phyloP scores from a whole-genome alignment of 2,329 filamentous ascomycete species.

The Alternaria sp. region DNA sequence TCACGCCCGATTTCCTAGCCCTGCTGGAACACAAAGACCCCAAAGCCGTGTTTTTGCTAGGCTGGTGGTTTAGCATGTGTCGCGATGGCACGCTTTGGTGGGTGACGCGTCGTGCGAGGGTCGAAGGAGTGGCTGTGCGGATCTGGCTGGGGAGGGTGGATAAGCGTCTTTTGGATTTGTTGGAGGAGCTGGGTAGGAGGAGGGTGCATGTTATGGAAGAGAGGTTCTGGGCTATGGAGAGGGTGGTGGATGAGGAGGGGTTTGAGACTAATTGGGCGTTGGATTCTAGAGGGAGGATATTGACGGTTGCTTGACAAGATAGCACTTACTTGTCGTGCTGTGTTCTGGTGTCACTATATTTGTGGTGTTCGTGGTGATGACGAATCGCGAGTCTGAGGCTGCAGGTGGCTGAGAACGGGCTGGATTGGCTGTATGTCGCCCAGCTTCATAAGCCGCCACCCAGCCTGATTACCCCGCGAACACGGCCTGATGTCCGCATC shows the following conservation, averaged over 20 bases:
- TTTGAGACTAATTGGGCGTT: background rate
- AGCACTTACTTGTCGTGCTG: too few species aligned
- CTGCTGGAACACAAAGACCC: constrained; percentile 61
- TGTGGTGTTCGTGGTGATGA: too few species aligned
- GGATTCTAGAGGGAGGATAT: background rate
- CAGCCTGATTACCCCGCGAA: too few species aligned
- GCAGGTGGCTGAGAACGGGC: too few species aligned
- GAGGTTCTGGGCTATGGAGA: background rate
- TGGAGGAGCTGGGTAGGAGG: constrained; percentile 1
- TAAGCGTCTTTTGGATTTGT: constrained; percentile 10
- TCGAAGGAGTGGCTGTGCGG: constrained; percentile 32
- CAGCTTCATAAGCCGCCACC: too few species aligned
- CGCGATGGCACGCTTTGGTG: constrained; percentile 34
- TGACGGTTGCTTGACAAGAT: too few species aligned
- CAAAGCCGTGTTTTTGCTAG: constrained; percentile 61
- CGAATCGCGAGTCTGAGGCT: too few species aligned
- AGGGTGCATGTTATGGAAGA: background rate
- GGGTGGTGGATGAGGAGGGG: background rate
- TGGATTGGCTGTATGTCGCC: too few species aligned
- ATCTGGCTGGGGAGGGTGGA: constrained; percentile 32
- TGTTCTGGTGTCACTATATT: too few species aligned
- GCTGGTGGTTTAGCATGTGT: constrained; percentile 62
- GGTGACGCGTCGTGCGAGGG: constrained; percentile 30
- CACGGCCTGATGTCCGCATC: too few species aligned
- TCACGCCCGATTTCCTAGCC: constrained; percentile 52